phyloP scores from a whole-genome alignment of 169 alveolate genomes.

The Plasmodium cynomolgi region DNA sequence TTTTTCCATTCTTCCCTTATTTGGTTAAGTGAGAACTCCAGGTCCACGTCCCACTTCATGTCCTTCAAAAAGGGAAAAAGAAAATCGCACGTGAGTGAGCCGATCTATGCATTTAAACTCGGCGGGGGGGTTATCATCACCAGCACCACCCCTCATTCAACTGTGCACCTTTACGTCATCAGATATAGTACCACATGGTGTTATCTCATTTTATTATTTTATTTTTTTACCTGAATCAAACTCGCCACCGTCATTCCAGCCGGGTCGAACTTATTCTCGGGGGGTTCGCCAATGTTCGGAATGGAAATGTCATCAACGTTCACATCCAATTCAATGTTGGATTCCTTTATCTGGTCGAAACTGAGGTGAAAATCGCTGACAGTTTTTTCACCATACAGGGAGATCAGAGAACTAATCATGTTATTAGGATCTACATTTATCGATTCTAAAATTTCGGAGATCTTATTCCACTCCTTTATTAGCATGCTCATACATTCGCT shows the following conservation, averaged over 20 bases:
- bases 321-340: conserved; percentile 63
- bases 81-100: not conserved
- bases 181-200: not conserved
- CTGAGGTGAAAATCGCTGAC: conserved; percentile 50
- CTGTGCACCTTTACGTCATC: not conserved
- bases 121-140: not conserved
- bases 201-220: not conserved
- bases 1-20: conserved; percentile 67
- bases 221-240: conserved; percentile 39
- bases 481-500: conserved; percentile 72
- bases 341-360: conserved; percentile 43
- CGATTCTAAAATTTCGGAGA: conserved; percentile 66
- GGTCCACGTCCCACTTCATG: conserved; percentile 67
- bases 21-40: conserved; percentile 64
- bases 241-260: conserved; percentile 32
- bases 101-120: not conserved
- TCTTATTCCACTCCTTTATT: conserved; percentile 73
- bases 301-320: conserved; percentile 47
- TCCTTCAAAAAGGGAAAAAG: conserved; percentile 21
- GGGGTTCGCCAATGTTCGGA: conserved; percentile 27
- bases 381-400: conserved; percentile 64
- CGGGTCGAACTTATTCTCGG: conserved; percentile 49
- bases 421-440: conserved; percentile 66
- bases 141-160: not conserved
- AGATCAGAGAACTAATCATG: conserved; percentile 46